Conservation (phyloP, 2,329 filamentous ascomycete species). For the Phaeosphaeriaceae sp. region DNA sequence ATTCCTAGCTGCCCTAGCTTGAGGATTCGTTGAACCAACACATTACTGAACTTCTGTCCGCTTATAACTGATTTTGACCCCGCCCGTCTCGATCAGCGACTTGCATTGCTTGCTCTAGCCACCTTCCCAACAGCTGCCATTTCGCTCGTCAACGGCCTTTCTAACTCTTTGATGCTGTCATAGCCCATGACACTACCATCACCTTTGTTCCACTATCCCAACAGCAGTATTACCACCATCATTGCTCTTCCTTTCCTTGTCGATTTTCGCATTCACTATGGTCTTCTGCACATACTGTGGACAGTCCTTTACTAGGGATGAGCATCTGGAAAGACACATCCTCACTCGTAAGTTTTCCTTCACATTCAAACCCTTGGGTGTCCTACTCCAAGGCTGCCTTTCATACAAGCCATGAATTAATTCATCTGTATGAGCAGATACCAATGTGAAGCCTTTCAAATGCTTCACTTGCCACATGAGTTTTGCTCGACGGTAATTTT, state of each 20-base stretch:
- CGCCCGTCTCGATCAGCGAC: conserved; percentile 12
- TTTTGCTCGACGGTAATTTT: conserved; percentile 57
- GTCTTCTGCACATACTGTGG: conserved; percentile 62
- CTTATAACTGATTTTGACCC: conserved; percentile 16
- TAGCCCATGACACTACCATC: conserved; percentile 5
- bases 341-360: conserved; percentile 54
- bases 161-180: conserved; percentile 20
- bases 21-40: conserved; percentile 12
- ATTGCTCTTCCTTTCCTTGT: background rate
- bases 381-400: too few relatives aligned
- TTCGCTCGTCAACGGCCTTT: conserved; percentile 5
- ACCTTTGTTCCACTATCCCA: too few relatives aligned
- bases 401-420: background rate
- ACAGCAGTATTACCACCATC: background rate
- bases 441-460: conserved; percentile 63
- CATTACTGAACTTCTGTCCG: conserved; percentile 21
- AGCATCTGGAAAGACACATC: conserved; percentile 60
- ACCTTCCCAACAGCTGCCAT: conserved; percentile 5
- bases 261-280: conserved; percentile 43
- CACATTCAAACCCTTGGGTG: background rate
- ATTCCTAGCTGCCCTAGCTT: conserved; percentile 24
- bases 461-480: conserved; percentile 63
- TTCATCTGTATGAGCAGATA: conserved; percentile 46
- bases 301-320: conserved; percentile 60
- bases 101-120: conserved; percentile 17